Evolutionary conservation across 495 filamentous ascomycete genomes (phyloP).

Genomic region (Letharia lupina): DNA sequence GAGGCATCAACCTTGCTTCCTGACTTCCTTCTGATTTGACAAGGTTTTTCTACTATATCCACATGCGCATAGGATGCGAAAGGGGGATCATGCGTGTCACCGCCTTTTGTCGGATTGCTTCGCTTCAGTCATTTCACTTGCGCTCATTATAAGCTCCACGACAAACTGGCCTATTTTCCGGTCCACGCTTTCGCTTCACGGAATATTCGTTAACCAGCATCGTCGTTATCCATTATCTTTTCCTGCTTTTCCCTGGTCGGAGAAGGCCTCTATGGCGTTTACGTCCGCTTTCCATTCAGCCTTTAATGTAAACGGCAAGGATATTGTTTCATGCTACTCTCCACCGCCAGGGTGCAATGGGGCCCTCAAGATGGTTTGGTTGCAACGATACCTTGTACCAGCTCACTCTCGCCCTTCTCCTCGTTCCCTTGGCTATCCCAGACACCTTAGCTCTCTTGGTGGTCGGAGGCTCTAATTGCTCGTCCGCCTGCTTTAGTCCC

Average conservation of each 20-base stretch:
- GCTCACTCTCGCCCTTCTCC: constrained; percentile 10
- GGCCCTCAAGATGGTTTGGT: neutral
- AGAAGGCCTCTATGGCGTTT: constrained; percentile 2
- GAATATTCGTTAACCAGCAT: neutral
- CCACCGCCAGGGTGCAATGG: constrained; percentile 14
- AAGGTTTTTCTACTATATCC: constrained; percentile 9
- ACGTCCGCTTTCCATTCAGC: constrained; percentile 1
- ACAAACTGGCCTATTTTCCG: neutral
- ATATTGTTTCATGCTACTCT: constrained; percentile 9
- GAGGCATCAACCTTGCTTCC: constrained; percentile 1
- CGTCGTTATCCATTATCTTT: neutral
- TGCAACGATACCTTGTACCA: constrained; percentile 9
- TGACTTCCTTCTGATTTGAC: constrained; percentile 3
- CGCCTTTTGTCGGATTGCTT: constrained; percentile 5
- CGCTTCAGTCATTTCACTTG: constrained; percentile 11
- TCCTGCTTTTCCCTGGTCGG: neutral
- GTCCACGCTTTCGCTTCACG: constrained; percentile 10
- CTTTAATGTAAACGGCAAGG: constrained; percentile 12
- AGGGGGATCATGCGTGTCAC: constrained; percentile 3
- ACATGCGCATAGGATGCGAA: neutral
- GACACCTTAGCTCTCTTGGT: constrained; percentile 28
- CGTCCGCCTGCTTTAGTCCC: constrained; percentile 37
- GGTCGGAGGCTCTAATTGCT: constrained; percentile 47
- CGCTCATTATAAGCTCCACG: constrained; percentile 7
- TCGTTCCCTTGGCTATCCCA: constrained; percentile 8